Evolutionary conservation across 2,329 filamentous ascomycete genomes (phyloP).

Genomic region (Calonectria pseudoreteaudii): DNA sequence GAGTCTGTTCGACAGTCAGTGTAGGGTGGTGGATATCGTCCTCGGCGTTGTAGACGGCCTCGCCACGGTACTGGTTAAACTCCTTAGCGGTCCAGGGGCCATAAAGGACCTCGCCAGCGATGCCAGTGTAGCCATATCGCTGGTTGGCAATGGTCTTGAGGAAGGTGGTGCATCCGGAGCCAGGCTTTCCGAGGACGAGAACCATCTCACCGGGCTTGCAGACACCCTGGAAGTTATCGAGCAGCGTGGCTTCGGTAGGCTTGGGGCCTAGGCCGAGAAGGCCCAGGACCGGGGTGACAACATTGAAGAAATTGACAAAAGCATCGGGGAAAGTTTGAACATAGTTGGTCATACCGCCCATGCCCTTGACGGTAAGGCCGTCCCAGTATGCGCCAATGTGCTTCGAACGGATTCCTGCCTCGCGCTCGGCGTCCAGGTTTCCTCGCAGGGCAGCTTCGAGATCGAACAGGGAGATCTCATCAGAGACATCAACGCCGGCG

Average conservation of each 20-base stretch:
- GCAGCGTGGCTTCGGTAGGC: slow-evolving; percentile 77
- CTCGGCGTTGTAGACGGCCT: slow-evolving; percentile 83
- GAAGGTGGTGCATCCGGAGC: slow-evolving; percentile 78
- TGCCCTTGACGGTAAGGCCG: slow-evolving; percentile 78
- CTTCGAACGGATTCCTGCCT: slow-evolving; percentile 84
- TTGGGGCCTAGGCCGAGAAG: slow-evolving; percentile 76
- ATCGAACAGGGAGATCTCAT: slow-evolving; percentile 71
- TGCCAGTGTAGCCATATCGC: slow-evolving; percentile 65
- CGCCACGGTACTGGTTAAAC: slow-evolving; percentile 81
- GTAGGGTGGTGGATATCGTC: slow-evolving; percentile 89
- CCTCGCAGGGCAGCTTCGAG: slow-evolving; percentile 80
- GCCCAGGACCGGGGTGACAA: slow-evolving; percentile 72
- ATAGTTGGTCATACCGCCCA: slow-evolving; percentile 79
- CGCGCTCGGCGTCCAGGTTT: slow-evolving; percentile 75
- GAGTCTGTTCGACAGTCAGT: slow-evolving; percentile 87
- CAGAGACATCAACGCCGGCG: slow-evolving; percentile 50
- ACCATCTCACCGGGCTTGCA: slow-evolving; percentile 90
- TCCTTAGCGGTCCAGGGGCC: slow-evolving; percentile 78
- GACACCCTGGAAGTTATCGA: slow-evolving; percentile 78
- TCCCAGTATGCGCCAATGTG: slow-evolving; percentile 86
- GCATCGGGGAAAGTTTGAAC: slow-evolving; percentile 82
- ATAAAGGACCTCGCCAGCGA: slow-evolving; percentile 79
- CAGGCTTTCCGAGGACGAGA: slow-evolving; percentile 82
- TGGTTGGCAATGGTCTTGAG: slow-evolving; percentile 77
- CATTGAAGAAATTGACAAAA: slow-evolving; percentile 81